These are phyloP conservation scores for Beauveria rudraprayagi DNA, from an alignment of 2,329 filamentous ascomycete genomes.

Conservation along the genomic window DNA sequence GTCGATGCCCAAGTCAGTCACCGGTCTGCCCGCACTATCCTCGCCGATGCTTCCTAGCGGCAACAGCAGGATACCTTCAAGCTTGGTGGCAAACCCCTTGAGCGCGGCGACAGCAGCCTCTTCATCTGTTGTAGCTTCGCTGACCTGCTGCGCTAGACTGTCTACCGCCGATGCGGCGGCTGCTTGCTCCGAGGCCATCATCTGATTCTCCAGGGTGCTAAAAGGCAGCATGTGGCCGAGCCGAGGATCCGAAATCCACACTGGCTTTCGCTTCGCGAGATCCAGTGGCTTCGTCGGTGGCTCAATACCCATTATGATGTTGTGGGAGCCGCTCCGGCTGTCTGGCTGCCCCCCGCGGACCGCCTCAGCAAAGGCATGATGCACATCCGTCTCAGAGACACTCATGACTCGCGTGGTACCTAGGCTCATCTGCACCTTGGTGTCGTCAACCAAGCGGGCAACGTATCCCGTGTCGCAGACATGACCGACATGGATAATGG, in stretches of 20 bases:
- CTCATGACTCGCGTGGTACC: slow-evolving; percentile 6
- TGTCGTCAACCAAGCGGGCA: slow-evolving; percentile 11
- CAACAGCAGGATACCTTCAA: background rate
- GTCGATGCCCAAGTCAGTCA: slow-evolving; percentile 22
- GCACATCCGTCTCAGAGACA: slow-evolving; percentile 25
- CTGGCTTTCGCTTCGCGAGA: background rate
- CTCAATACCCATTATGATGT: slow-evolving; percentile 15
- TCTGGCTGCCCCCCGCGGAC: background rate
- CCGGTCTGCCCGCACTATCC: background rate
- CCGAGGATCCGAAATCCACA: background rate
- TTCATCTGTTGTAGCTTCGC: background rate
- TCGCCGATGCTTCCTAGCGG: background rate
- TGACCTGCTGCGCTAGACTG: background rate
- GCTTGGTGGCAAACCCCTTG: background rate
- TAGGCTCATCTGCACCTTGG: background rate
- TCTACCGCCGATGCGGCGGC: background rate
- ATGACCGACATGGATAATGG: slow-evolving; percentile 28
- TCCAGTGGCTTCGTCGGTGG: slow-evolving; percentile 7
- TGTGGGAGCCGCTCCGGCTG: background rate
- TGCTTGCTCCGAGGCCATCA: background rate
- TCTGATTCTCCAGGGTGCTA: background rate
- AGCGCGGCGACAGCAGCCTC: background rate
- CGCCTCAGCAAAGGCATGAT: slow-evolving; percentile 12
- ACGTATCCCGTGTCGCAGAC: slow-evolving; percentile 34
- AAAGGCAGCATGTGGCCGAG: background rate